These are phyloP conservation scores for Chlamydomonas schloesseri DNA, from an alignment of 139 green algal genomes.

Conservation along the genomic window DNA sequence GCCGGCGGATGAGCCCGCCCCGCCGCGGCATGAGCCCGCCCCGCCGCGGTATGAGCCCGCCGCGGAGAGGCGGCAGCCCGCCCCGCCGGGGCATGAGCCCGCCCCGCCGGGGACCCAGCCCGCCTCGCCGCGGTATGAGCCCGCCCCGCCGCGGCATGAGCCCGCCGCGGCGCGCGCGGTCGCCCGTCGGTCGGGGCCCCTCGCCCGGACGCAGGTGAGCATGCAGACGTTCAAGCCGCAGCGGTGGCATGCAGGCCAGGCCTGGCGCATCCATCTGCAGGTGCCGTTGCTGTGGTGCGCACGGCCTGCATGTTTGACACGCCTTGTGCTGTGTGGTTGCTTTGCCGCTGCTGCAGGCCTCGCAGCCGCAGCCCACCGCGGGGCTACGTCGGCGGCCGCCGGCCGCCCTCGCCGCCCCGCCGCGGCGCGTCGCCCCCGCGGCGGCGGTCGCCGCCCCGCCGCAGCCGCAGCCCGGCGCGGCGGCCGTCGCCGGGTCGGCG, in stretches of 20 bases:
- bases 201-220: conserved; percentile 31
- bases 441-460: conserved; percentile 21
- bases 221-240: background rate
- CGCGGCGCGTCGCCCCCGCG: background rate
- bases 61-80: conserved; percentile 24
- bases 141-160: conserved; percentile 11
- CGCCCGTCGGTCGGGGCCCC: background rate
- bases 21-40: background rate
- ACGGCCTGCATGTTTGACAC: too few species aligned
- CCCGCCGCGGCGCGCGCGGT: background rate
- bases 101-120: background rate
- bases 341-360: background rate
- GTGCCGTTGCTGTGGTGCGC: too few species aligned
- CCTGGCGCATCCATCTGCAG: too few species aligned
- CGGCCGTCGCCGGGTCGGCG: background rate
- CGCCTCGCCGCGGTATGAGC: background rate
- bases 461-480: conserved; percentile 10
- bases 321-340: too few species aligned
- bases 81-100: background rate
- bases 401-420: conserved; percentile 4
- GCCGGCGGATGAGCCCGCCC: background rate
- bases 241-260: too few species aligned
- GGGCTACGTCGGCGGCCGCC: background rate
- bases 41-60: background rate
- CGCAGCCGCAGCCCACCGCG: conserved; percentile 42